Evolutionary conservation across 345 rosid species (phyloP).

Genomic region (Ceriops decandra): DNA sequence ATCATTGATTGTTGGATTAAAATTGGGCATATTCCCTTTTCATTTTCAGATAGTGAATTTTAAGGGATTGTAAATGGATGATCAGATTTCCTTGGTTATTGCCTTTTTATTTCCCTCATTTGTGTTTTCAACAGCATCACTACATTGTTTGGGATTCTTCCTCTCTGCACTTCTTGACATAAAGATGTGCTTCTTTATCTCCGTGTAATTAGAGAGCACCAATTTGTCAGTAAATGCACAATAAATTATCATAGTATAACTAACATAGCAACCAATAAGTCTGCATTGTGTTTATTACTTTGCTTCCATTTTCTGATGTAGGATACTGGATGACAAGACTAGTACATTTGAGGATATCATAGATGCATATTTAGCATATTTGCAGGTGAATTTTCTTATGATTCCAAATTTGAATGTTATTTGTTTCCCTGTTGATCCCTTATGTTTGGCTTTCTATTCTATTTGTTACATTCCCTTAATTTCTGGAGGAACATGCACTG

Average conservation of each 20-base stretch:
- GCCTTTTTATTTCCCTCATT: background rate
- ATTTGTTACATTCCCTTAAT: slow-evolving; percentile 6
- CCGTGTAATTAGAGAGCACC: background rate
- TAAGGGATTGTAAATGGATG: background rate
- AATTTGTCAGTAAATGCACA: background rate
- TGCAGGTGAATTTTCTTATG: slow-evolving; percentile 55
- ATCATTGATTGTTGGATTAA: background rate
- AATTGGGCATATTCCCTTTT: background rate
- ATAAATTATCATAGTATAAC: too few relatives aligned
- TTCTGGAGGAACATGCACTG: background rate
- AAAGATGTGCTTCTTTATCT: background rate
- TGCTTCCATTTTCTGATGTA: slow-evolving; percentile 25
- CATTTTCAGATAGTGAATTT: background rate
- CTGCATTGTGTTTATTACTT: background rate
- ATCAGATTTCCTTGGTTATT: background rate
- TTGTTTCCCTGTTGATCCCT: slow-evolving; percentile 7
- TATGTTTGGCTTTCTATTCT: background rate
- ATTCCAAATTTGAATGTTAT: background rate
- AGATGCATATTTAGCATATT: slow-evolving; percentile 82
- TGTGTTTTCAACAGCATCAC: background rate
- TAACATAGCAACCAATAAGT: background rate
- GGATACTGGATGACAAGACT: slow-evolving; percentile 63
- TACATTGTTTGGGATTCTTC: slow-evolving; percentile 6
- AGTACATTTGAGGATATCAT: slow-evolving; percentile 78
- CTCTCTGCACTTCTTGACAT: background rate